Evolutionary conservation across 176 grass and related monocot species (phyloP).

Genomic region (Musa beccarii): DNA sequence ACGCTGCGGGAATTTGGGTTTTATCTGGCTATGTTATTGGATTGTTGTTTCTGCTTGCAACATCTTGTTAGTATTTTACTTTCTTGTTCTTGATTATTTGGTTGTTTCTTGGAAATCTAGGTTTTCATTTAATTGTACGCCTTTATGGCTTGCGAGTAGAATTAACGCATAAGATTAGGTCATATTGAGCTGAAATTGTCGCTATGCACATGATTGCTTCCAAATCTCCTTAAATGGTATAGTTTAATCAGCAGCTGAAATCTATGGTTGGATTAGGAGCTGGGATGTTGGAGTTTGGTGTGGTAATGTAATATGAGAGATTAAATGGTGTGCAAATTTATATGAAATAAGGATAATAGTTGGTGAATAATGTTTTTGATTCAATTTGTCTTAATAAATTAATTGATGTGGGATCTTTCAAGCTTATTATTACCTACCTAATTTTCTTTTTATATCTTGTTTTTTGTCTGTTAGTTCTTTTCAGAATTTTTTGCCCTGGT

Average conservation of each 20-base stretch:
- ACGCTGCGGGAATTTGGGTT: neutral
- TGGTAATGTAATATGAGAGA: too few relatives aligned
- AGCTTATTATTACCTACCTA: too few relatives aligned
- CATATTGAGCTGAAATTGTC: neutral
- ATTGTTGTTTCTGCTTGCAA: neutral
- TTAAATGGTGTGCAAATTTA: too few relatives aligned
- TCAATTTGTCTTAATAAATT: too few relatives aligned
- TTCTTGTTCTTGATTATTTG: neutral
- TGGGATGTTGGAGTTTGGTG: neutral
- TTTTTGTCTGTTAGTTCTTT: too few relatives aligned
- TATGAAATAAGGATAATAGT: too few relatives aligned
- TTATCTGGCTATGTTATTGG: too few relatives aligned
- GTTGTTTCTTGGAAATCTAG: neutral
- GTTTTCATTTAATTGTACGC: neutral
- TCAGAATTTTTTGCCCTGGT: too few relatives aligned
- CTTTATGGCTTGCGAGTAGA: neutral
- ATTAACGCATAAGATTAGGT: neutral
- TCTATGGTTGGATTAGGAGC: neutral
- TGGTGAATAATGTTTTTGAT: too few relatives aligned
- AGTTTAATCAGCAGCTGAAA: neutral
- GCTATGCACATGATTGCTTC: neutral
- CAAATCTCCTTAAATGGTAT: neutral
- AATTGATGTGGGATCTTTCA: too few relatives aligned
- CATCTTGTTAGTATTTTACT: neutral
- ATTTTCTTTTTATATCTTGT: too few relatives aligned